Evolutionary conservation across 306 rosid genomes (phyloP).

Genomic region (Lathyrus tuberosus): DNA sequence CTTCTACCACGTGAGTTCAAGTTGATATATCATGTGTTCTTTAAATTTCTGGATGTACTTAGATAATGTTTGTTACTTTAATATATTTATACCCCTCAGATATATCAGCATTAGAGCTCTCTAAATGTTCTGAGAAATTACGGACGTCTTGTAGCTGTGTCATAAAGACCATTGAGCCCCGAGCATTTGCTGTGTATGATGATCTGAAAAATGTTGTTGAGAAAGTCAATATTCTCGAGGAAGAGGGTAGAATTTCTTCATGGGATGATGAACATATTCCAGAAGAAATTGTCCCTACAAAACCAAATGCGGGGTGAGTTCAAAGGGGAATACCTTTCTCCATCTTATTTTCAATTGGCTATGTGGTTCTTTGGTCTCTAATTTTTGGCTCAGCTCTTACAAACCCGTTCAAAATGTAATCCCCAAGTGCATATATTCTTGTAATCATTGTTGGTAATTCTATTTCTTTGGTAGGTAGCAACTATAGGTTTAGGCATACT

Average conservation of each 20-base stretch:
- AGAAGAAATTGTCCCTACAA: conserved; percentile 78
- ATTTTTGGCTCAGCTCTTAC: neutral
- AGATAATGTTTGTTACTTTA: conserved; percentile 40
- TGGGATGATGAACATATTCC: conserved; percentile 96
- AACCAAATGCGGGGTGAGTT: conserved; percentile 86
- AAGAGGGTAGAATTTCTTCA: conserved; percentile 60
- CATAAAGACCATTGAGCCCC: conserved; percentile 93
- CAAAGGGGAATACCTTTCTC: conserved; percentile 29
- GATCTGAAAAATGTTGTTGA: conserved; percentile 77
- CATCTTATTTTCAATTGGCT: conserved; percentile 22
- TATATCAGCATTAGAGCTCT: conserved; percentile 73
- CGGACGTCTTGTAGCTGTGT: conserved; percentile 80
- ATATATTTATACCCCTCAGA: conserved; percentile 48
- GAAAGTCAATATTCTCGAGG: conserved; percentile 70
- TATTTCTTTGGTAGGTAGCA: conserved; percentile 25
- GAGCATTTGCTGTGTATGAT: conserved; percentile 67
- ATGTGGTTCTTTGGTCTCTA: conserved; percentile 16
- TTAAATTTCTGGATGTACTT: conserved; percentile 34
- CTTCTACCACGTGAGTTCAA: conserved; percentile 92
- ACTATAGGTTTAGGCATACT: conserved; percentile 26
- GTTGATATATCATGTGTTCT: conserved; percentile 41
- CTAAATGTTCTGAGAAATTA: conserved; percentile 75
- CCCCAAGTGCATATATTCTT: conserved; percentile 25
- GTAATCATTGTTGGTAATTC: conserved; percentile 20
- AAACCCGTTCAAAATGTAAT: neutral